Conservation (phyloP, 2,329 filamentous ascomycete genomes). For the Zymoseptoria passerinii region DNA sequence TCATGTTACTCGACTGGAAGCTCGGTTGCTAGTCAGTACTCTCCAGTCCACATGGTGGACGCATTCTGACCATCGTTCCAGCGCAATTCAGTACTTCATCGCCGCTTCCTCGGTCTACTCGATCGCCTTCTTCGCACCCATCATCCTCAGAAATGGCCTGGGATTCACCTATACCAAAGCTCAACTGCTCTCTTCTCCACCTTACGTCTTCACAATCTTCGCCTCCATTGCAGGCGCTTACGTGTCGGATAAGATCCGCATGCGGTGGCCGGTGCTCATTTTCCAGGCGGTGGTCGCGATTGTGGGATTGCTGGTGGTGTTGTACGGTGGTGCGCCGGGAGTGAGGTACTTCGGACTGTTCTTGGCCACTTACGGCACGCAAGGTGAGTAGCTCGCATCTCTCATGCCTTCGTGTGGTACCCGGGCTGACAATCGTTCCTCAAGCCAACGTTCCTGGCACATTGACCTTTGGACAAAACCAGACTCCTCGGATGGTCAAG, state of each 20-base stretch:
- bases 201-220: slow-evolving; percentile 57
- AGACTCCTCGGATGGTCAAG: slow-evolving; percentile 27
- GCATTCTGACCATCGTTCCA: slow-evolving; percentile 4
- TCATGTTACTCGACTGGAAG: slow-evolving; percentile 27
- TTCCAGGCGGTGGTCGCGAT: slow-evolving; percentile 56
- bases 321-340: slow-evolving; percentile 49
- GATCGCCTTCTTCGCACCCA: slow-evolving; percentile 69
- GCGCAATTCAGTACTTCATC: slow-evolving; percentile 27
- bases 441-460: slow-evolving; percentile 59
- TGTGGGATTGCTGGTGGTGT: slow-evolving; percentile 65
- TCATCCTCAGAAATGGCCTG: slow-evolving; percentile 58
- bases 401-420: background rate
- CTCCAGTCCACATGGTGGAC: background rate
- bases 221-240: slow-evolving; percentile 54
- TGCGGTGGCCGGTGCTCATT: slow-evolving; percentile 58
- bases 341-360: slow-evolving; percentile 69
- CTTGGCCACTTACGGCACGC: slow-evolving; percentile 63
- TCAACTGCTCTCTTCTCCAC: slow-evolving; percentile 65
- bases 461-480: slow-evolving; percentile 52
- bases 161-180: slow-evolving; percentile 55
- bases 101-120: slow-evolving; percentile 52
- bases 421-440: background rate
- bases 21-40: slow-evolving; percentile 22
- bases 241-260: slow-evolving; percentile 56
- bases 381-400: slow-evolving; percentile 27